Evolutionary conservation across 2,329 filamentous ascomycete species (phyloP).

Genomic region (Claviceps africana): DNA sequence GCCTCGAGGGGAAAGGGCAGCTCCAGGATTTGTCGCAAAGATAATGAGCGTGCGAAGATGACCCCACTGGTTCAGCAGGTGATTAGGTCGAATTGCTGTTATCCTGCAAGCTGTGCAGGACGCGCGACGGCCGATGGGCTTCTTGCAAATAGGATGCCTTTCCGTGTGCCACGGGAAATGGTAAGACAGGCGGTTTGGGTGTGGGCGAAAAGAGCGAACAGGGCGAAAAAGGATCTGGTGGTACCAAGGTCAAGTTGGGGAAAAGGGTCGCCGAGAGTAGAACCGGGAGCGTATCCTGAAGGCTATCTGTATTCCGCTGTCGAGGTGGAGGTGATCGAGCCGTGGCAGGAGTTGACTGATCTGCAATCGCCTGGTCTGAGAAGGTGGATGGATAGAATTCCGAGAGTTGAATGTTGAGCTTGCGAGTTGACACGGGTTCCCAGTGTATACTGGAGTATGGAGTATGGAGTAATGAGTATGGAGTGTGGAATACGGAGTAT

Average conservation of each 20-base stretch:
- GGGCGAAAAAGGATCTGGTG: too few relatives aligned
- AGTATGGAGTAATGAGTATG: not conserved
- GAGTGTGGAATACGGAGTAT: not conserved
- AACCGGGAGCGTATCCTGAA: not conserved
- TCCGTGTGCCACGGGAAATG: not conserved
- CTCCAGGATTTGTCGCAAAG: slow-evolving; percentile 2
- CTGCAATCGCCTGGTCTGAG: not conserved
- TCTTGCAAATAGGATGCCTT: not conserved
- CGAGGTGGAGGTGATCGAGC: not conserved
- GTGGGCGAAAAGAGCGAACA: not conserved
- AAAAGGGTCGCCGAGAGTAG: not conserved
- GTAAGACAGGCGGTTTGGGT: not conserved
- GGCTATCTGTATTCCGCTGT: not conserved
- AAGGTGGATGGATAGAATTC: not conserved
- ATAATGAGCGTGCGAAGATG: not conserved
- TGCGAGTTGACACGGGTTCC: not conserved
- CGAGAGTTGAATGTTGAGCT: not conserved
- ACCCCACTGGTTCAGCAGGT: not conserved
- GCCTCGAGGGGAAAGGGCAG: not conserved
- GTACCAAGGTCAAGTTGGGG: not conserved
- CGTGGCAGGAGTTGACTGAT: not conserved
- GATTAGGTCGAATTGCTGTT: not conserved
- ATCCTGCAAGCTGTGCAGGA: not conserved
- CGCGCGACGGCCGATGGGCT: not conserved
- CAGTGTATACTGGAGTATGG: not conserved